Percentiles rank a stretch among this genome's conserved stretches.
Evolutionary conservation across 1,139 yeast species (phyloP).

Genomic region (Nakaseomyces bracarensis): DNA sequence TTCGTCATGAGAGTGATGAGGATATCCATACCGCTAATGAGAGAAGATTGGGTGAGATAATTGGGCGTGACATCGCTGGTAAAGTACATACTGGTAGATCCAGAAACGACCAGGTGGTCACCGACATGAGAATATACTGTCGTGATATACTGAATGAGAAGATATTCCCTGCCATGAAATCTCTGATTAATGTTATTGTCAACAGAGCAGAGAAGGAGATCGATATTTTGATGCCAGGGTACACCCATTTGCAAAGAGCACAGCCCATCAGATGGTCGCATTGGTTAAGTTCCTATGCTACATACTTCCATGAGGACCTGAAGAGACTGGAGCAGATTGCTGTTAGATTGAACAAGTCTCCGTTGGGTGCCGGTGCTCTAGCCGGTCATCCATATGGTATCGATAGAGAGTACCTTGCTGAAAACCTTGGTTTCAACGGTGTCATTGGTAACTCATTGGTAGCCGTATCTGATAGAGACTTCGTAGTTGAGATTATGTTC

Average conservation of each 20-base stretch:
- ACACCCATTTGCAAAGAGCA: slow-evolving; percentile 96
- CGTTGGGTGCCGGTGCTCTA: slow-evolving; percentile 94
- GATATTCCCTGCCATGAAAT: slow-evolving; percentile 49
- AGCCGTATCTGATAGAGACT: slow-evolving; percentile 96
- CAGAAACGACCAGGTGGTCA: slow-evolving; percentile 97
- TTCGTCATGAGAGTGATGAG: slow-evolving; percentile 87
- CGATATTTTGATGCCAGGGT: slow-evolving; percentile 94
- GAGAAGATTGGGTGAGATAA: slow-evolving; percentile 91
- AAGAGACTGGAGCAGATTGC: slow-evolving; percentile 74
- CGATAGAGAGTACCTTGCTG: slow-evolving; percentile 82
- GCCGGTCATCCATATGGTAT: slow-evolving; percentile 99
- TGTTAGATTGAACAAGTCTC: slow-evolving; percentile 76
- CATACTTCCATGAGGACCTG: slow-evolving; percentile 85
- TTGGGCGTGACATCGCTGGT: slow-evolving; percentile 89
- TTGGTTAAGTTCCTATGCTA: slow-evolving; percentile 91
- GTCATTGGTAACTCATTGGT: slow-evolving; percentile 91
- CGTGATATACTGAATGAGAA: slow-evolving; percentile 62
- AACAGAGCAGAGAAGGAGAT: slow-evolving; percentile 78
- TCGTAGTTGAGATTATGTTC: slow-evolving; percentile 91
- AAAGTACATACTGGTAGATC: slow-evolving; percentile 98
- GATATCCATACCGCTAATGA: slow-evolving; percentile 98
- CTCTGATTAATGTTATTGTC: slow-evolving; percentile 56
- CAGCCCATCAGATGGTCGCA: slow-evolving; percentile 99
- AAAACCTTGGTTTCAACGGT: slow-evolving; percentile 66
- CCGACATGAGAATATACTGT: slow-evolving; percentile 92